These are phyloP conservation scores for Venturia carpophila DNA, from an alignment of 2,329 filamentous ascomycete species.

Conservation along the genomic window DNA sequence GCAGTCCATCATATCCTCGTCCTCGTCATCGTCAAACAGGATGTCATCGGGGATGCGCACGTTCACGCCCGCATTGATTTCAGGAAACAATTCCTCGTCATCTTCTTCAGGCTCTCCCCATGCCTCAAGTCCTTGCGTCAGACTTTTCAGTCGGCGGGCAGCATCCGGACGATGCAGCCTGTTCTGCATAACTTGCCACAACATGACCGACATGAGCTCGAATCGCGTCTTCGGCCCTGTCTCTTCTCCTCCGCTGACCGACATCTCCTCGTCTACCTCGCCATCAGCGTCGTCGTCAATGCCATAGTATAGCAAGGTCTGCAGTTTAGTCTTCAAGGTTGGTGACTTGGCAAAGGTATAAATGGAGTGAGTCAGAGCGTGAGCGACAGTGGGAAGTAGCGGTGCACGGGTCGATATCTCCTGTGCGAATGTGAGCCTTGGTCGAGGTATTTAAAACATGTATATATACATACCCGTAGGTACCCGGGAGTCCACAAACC, in stretches of 20 bases:
- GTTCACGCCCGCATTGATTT: not conserved
- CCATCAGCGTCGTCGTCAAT: not conserved
- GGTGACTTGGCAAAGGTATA: constrained; percentile 20
- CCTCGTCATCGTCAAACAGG: constrained; percentile 12
- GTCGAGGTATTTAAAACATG: not conserved
- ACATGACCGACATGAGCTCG: not conserved
- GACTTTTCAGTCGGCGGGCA: constrained; percentile 3
- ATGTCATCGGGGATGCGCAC: not conserved
- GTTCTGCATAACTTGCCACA: constrained; percentile 11
- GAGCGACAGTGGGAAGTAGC: constrained; percentile 21
- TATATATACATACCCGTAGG: constrained; percentile 24
- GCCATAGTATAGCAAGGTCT: not conserved
- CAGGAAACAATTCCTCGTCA: not conserved
- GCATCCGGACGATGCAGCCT: not conserved
- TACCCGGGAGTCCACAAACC: constrained; percentile 34
- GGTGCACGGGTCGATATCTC: constrained; percentile 20
- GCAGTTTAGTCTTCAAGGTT: constrained; percentile 20
- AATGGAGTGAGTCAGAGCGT: constrained; percentile 21
- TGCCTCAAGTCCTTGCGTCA: not conserved
- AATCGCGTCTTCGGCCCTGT: not conserved
- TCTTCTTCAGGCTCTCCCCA: not conserved
- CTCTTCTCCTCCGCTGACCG: not conserved
- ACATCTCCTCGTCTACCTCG: not conserved
- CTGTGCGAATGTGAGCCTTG: constrained; percentile 16
- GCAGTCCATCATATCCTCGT: not conserved